phyloP scores from a whole-genome alignment of 768 basidiomycete species.

The Gyrodon lividus region DNA sequence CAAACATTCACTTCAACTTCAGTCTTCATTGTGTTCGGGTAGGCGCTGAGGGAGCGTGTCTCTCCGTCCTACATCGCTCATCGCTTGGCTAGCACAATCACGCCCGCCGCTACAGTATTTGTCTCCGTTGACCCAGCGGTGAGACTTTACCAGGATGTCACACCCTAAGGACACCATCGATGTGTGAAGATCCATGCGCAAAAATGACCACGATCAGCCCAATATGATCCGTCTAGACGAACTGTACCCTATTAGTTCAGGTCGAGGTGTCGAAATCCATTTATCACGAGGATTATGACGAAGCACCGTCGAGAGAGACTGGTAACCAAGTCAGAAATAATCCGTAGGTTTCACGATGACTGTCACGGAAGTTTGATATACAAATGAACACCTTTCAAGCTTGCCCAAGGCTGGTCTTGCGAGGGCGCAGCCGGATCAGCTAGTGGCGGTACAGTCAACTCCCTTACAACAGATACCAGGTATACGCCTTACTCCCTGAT shows the following conservation, averaged over 20 bases:
- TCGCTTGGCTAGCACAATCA: neutral
- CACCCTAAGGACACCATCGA: neutral
- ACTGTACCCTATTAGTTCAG: neutral
- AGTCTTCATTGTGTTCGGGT: conserved; percentile 7
- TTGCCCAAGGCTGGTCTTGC: too few relatives aligned
- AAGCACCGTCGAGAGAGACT: neutral
- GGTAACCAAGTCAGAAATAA: too few relatives aligned
- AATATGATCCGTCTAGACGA: neutral
- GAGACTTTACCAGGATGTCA: neutral
- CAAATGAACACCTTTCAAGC: too few relatives aligned
- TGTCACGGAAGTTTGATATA: neutral
- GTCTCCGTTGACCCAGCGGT: neutral
- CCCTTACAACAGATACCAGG: too few relatives aligned
- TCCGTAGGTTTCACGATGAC: neutral
- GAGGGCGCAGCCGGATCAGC: too few relatives aligned
- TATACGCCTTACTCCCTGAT: too few relatives aligned
- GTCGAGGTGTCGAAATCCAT: neutral
- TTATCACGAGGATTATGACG: neutral
- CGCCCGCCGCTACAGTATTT: neutral
- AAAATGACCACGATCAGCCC: too few relatives aligned
- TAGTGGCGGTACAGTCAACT: too few relatives aligned
- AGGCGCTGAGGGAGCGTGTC: neutral
- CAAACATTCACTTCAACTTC: neutral
- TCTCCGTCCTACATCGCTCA: neutral
- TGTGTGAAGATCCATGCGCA: neutral